Percentiles rank a stretch among this genome's conserved stretches.
Evolutionary conservation across 2,329 filamentous ascomycete genomes (phyloP).

Genomic region (Sarocladium strictum): DNA sequence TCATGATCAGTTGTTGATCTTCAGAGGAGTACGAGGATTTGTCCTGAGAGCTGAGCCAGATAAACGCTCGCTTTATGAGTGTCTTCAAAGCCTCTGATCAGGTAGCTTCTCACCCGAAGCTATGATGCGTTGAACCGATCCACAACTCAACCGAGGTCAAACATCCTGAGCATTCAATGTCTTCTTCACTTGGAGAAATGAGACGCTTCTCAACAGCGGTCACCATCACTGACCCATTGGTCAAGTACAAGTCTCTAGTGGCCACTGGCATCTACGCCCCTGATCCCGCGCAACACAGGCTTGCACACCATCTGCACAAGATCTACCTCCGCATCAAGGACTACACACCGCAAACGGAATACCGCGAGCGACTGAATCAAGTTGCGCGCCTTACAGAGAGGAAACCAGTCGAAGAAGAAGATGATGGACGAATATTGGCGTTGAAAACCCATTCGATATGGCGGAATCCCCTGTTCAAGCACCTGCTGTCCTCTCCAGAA

Average conservation of each 20-base stretch:
- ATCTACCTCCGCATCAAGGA: conserved; percentile 71
- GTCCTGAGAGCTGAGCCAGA: background rate
- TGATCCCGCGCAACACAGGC: conserved; percentile 65
- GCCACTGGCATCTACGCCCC: conserved; percentile 60
- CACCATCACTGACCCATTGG: conserved; percentile 64
- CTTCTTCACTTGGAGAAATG: conserved; percentile 15
- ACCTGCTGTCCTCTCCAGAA: conserved; percentile 52
- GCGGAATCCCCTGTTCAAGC: conserved; percentile 51
- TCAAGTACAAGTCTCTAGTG: conserved; percentile 68
- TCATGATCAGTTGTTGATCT: background rate
- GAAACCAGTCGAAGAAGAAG: conserved; percentile 21
- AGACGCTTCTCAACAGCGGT: conserved; percentile 41
- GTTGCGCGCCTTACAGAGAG: conserved; percentile 42
- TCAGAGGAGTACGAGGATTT: no score
- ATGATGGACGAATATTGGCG: conserved; percentile 35
- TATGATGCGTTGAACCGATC: conserved; percentile 2
- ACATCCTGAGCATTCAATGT: background rate
- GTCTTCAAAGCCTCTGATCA: no score
- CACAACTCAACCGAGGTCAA: conserved; percentile 3
- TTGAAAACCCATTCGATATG: conserved; percentile 49
- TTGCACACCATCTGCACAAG: conserved; percentile 71
- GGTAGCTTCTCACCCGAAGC: no score
- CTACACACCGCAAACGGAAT: conserved; percentile 68
- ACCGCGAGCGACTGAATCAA: conserved; percentile 57
- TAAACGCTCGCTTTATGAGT: no score